Evolutionary conservation across 2,329 filamentous ascomycete species (phyloP), one percentile per base, ranked within the genome.

Genomic region (Sporothrix mexicana): DNA sequence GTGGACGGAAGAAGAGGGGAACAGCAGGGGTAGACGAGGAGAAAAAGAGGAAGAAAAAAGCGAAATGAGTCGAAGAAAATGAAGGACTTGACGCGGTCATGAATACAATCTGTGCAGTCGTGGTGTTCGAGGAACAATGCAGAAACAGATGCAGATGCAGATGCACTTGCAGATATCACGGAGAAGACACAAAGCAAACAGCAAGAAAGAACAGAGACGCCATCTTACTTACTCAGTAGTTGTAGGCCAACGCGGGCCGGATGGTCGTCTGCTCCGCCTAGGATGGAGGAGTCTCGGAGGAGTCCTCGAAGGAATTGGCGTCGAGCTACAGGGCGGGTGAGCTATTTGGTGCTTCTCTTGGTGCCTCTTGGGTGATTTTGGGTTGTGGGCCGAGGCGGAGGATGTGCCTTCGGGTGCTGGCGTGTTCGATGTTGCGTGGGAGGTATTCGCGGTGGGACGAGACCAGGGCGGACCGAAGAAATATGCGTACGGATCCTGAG

Each of bases 1-100:
- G 47, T 43, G 70, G 49, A n/a, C 30, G 61, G 47, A 62, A 57
- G 70, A 57, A 57, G 70, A 71, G 61, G 70, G 70, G 70, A 66
- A 49, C 7, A 71, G n/a, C 20, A 47, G 55, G 69, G 69, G 64
- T n/a, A 49, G 49, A 12, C 15, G 23, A 53, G 47, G 3, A 30
- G 3, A 13, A 20, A 45, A 47, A 57, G 2, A 20, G 45, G 8
- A 47, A 17, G 45, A 15, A 59, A 13, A 57, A 36, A 70, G 12
- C 4, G 43, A 30, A 25, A 41, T 2, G 43, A 23, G 20, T 30
- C n/a, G 10, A 25, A 23, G 30, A n/a, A 6, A 49, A 49, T 45
- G 20, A 13, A 67, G 64, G 55, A 12, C 15, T 20, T n/a, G n/a
- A n/a, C 30, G 30, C 4, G 7, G 30, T 36, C 30, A 36, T 36